Base-by-base conservation (phyloP, 2,329 filamentous ascomycete species). In the Ilyonectria sp. region DNA sequence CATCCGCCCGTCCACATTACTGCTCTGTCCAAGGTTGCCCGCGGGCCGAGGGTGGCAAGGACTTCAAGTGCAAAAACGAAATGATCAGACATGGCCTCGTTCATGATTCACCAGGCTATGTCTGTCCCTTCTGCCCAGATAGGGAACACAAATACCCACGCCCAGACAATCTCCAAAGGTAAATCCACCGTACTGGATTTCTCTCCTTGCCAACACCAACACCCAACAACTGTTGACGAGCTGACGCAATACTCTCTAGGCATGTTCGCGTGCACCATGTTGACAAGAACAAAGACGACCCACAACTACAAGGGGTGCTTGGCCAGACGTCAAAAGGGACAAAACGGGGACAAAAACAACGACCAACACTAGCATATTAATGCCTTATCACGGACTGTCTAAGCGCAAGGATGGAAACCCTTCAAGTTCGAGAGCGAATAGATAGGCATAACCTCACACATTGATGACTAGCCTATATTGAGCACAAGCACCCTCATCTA, bases 141-240 rank as follows among this genome's bases (percentile, higher is more conserved):
- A 1, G 94, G 71, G 94, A 98, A 78, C 95, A 98, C 80, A 95
- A 93, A 78, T 98, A 98, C 79, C 96, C 96, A 6, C 87, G 96
- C 73, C 96, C 95, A 35, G 96, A 99, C 80, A 98, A 98, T 84
- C 83, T 99, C 63, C 95, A 98, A 84, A 90, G 95, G 94, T 97
- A n/a, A n/a, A n/a, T n/a, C n/a, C n/a, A n/a, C n/a, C n/a, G n/a
- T n/a, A n/a, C n/a, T n/a, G n/a, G n/a, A n/a, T n/a, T n/a, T n/a
- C n/a, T n/a, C n/a, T n/a, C n/a, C n/a, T n/a, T n/a, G n/a, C n/a
- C n/a, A n/a, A 17, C 21, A 10, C n/a, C n/a, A n/a, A 17, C 21
- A 9, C 10, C 11, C 4, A 23, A 19, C 23, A 29, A 49, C 21
- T 37, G 8, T 8, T 13, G 46, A 15, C 11, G 23, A 49, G 33